These are phyloP conservation scores for Lentinula raphanica DNA, from an alignment of 768 basidiomycete species.

Conservation along the genomic window DNA sequence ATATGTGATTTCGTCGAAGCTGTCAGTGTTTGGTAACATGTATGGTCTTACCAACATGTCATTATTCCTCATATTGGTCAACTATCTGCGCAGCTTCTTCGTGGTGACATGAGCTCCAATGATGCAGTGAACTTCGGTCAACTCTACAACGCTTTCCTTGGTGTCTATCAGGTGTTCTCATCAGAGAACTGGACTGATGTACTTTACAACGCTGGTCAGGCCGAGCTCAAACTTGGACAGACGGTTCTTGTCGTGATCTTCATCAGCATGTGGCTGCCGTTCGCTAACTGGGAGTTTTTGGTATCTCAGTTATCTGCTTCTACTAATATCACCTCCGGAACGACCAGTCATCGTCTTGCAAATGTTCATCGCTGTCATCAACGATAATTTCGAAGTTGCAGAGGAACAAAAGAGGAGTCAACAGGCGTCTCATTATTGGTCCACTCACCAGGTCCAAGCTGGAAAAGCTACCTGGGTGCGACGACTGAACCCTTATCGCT, in stretches of 20 bases:
- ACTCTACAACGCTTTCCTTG: constrained; percentile 80
- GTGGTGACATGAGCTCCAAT: constrained; percentile 65
- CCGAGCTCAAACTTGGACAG: constrained; percentile 65
- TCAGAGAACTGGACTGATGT: constrained; percentile 93
- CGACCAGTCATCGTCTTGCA: constrained; percentile 79
- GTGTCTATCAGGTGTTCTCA: constrained; percentile 84
- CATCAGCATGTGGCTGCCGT: constrained; percentile 79
- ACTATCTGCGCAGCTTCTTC: constrained; percentile 81
- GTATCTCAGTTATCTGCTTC: constrained; percentile 1
- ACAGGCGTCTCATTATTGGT: constrained; percentile 71
- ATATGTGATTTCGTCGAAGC: constrained; percentile 38
- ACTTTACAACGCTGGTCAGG: constrained; percentile 53
- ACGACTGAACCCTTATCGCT: constrained; percentile 82
- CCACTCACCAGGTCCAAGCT: constrained; percentile 44
- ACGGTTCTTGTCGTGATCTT: constrained; percentile 67
- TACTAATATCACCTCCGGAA: not conserved
- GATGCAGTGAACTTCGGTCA: constrained; percentile 71
- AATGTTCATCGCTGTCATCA: constrained; percentile 97
- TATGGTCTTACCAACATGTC: constrained; percentile 89
- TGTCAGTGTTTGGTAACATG: constrained; percentile 88
- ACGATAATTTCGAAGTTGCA: constrained; percentile 90
- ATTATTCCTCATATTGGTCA: constrained; percentile 83
- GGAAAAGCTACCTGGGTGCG: constrained; percentile 62
- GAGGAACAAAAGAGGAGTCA: constrained; percentile 84
- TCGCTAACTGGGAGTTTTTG: constrained; percentile 76